These are phyloP conservation scores for Tetrahymena malaccensis DNA, from an alignment of 73 alveolate genomes.

Conservation along the genomic window DNA sequence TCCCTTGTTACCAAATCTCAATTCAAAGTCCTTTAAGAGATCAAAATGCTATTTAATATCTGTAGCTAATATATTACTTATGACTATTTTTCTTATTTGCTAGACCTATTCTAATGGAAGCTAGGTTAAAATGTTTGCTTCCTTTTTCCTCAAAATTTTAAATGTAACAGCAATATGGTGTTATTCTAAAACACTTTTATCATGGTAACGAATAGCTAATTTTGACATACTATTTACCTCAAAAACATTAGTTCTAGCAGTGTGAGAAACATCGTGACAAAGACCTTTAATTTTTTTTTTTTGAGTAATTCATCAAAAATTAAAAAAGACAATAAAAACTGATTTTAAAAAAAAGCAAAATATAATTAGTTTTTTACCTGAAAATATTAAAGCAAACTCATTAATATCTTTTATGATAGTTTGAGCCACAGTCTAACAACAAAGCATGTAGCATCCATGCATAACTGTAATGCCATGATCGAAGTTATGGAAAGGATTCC, in stretches of 20 bases:
- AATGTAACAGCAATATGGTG: slow-evolving; percentile 34
- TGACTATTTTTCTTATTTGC: slow-evolving; percentile 2
- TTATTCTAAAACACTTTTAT: slow-evolving; percentile 29
- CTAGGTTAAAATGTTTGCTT: neutral
- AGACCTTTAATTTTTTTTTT: neutral
- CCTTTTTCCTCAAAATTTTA: neutral
- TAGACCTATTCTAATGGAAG: neutral
- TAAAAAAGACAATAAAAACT: neutral
- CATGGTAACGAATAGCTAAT: slow-evolving; percentile 29
- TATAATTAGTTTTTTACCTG: neutral
- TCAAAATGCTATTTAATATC: slow-evolving; percentile 36
- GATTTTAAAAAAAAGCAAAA: neutral
- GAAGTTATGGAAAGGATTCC: slow-evolving; percentile 52
- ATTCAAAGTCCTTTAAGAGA: slow-evolving; percentile 20
- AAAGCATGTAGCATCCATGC: slow-evolving; percentile 37
- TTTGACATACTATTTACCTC: slow-evolving; percentile 26
- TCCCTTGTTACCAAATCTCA: slow-evolving; percentile 5
- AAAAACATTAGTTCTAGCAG: slow-evolving; percentile 25
- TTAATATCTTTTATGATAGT: neutral
- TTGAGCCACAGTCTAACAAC: slow-evolving; percentile 8
- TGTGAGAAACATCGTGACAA: slow-evolving; percentile 39
- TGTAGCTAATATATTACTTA: slow-evolving; percentile 15
- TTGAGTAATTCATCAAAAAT: no score
- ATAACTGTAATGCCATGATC: slow-evolving; percentile 44
- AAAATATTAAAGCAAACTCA: neutral